phyloP scores from a whole-genome alignment of 768 basidiomycete species.

The Pleurotus djamor region DNA sequence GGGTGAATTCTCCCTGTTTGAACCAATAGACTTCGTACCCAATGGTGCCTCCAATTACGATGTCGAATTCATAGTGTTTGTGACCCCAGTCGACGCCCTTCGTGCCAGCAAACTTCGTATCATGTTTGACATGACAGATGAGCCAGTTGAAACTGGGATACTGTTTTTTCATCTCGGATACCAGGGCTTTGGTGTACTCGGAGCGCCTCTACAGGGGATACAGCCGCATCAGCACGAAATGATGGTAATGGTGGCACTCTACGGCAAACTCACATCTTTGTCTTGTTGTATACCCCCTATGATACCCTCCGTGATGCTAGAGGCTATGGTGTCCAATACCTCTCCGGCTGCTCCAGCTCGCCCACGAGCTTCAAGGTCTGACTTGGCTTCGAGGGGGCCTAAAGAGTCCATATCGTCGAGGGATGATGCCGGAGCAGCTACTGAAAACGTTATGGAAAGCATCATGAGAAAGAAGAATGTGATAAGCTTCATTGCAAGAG shows the following conservation, averaged over 20 bases:
- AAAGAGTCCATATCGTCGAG: too few species aligned
- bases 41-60: neutral
- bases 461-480: too few species aligned
- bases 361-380: too few species aligned
- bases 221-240: too few species aligned
- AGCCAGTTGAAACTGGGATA: neutral
- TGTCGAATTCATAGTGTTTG: neutral
- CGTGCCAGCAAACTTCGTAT: neutral
- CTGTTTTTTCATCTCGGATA: neutral
- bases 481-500: too few species aligned
- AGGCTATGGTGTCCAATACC: neutral
- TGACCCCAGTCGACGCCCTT: neutral
- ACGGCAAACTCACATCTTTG: neutral
- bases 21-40: neutral
- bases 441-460: too few species aligned
- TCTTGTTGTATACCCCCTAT: neutral
- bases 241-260: too few species aligned
- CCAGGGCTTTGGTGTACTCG: neutral
- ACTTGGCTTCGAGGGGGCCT: too few species aligned
- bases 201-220: neutral
- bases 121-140: neutral
- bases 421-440: too few species aligned
- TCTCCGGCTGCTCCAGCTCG: neutral
- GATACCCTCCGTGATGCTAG: neutral
- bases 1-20: constrained; percentile 5